These are phyloP conservation scores for Turritis glabra DNA, from an alignment of 345 rosid genomes.

Conservation along the genomic window DNA sequence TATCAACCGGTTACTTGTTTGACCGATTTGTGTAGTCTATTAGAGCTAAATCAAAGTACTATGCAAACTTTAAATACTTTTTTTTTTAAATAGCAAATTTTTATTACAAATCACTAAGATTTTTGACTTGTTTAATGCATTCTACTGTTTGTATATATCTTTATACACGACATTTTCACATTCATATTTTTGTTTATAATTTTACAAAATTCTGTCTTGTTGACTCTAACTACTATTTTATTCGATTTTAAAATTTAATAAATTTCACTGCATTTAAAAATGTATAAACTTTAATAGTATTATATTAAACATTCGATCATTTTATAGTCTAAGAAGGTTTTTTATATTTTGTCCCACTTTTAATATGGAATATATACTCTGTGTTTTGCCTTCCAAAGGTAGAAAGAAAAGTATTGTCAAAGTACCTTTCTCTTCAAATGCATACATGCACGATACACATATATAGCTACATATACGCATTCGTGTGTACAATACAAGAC, in stretches of 20 bases:
- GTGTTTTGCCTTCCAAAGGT: slow-evolving; percentile 9
- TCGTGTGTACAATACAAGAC: slow-evolving; percentile 2
- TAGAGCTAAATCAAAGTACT: not conserved
- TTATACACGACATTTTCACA: not conserved
- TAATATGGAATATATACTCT: too few species aligned
- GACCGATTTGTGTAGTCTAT: slow-evolving; percentile 5
- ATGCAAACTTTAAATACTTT: too few species aligned
- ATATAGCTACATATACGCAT: not conserved
- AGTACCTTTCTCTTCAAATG: slow-evolving; percentile 13
- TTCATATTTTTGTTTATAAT: not conserved
- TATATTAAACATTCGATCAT: not conserved
- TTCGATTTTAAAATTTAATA: too few species aligned
- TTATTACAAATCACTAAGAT: too few species aligned
- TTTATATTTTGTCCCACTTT: not conserved
- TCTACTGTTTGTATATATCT: not conserved
- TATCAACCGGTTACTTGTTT: slow-evolving; percentile 23
- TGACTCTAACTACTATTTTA: not conserved
- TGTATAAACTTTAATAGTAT: not conserved
- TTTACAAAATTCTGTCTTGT: not conserved
- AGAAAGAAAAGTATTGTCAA: not conserved
- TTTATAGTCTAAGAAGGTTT: not conserved
- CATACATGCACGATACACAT: not conserved
- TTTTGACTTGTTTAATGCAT: not conserved
- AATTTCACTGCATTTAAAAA: not conserved
- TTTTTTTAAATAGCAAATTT: too few species aligned